These are phyloP conservation scores for Colletotrichum shisoi DNA, from an alignment of 2,329 filamentous ascomycete genomes.

Conservation along the genomic window DNA sequence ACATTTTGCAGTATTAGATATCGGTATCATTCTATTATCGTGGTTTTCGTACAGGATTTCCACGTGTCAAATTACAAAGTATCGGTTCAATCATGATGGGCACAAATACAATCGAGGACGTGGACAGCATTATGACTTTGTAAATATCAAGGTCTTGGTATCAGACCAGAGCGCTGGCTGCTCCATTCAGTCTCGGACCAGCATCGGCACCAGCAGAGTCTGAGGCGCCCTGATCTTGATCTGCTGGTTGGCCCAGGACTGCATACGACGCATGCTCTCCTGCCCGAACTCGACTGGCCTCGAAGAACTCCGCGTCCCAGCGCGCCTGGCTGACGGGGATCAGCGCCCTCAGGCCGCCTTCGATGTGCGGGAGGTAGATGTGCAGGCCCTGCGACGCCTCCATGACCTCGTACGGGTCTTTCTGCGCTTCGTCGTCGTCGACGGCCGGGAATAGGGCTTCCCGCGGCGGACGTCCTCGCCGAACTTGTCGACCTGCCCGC, in stretches of 20 bases:
- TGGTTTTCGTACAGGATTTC: too few relatives aligned
- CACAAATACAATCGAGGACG: too few relatives aligned
- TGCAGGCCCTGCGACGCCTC: constrained; percentile 45
- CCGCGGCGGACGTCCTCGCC: constrained; percentile 43
- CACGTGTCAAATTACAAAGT: too few relatives aligned
- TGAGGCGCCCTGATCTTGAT: constrained; percentile 48
- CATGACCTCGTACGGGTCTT: constrained; percentile 43
- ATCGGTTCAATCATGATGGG: too few relatives aligned
- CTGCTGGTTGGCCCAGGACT: constrained; percentile 48
- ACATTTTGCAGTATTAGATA: too few relatives aligned
- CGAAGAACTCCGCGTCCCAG: constrained; percentile 49
- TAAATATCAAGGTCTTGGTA: too few relatives aligned
- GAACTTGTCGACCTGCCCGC: constrained; percentile 43
- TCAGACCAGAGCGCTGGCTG: too few relatives aligned
- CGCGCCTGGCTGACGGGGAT: constrained; percentile 47
- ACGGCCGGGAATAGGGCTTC: constrained; percentile 44
- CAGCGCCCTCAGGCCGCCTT: constrained; percentile 45
- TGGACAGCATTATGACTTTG: too few relatives aligned
- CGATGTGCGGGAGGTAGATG: constrained; percentile 47
- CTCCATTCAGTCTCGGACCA: neutral
- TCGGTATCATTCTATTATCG: too few relatives aligned
- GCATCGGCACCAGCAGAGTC: constrained; percentile 7
- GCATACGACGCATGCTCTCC: constrained; percentile 42
- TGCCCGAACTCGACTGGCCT: constrained; percentile 42
- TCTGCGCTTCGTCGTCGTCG: neutral